Base-by-base conservation (phyloP, 176 grass and related monocot species). In the Cocos nucifera region DNA sequence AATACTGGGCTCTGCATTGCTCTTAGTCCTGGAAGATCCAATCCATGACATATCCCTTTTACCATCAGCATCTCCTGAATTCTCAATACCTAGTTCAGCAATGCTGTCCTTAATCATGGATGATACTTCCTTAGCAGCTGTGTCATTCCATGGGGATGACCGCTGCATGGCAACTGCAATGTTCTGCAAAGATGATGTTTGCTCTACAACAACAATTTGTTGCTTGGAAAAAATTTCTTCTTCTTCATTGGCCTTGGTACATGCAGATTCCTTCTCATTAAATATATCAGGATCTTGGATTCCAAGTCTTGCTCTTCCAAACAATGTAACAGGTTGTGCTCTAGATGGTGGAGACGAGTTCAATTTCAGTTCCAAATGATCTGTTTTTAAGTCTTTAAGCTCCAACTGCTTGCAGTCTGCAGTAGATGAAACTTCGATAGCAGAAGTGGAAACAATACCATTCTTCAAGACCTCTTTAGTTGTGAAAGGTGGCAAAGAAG, bases 261-360 rank as follows among this genome's bases (percentile, higher is more conserved):
- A 59, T 6, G 65, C 70, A 20, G 50, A 64, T 73, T 82, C 9
- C 55, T 83, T 80, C 68, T 87, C 75, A 66, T 84, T 83, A 66
- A 75, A 62, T 72, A 80, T 79, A 65, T 75, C 73, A 73, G 65
- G 59, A 22, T 67, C 75, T 70, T 97, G 66, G 70, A 66, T 74
- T 15, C 70, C 83, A 80, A 97, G 89, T 44, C 92, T 85, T 64
- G 87, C 87, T 76, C 81, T 80, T 70, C 92, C 92, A 62, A 97
- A 97, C 49, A 97, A 75, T 56, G 87, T 97, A 69, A 97, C 61
- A 12, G 71, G 53, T 30, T 72, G 71, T 79, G 71, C 67, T 64
- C 67, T 49, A 54, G 61, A 54, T 29, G 78, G 62, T 51, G 20
- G 69, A 63, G 76, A 71, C 19, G 79, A 26, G 17, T 76, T 73